These are phyloP conservation scores for Auriscalpium microsporum DNA, from an alignment of 768 basidiomycete genomes.

Conservation along the genomic window DNA sequence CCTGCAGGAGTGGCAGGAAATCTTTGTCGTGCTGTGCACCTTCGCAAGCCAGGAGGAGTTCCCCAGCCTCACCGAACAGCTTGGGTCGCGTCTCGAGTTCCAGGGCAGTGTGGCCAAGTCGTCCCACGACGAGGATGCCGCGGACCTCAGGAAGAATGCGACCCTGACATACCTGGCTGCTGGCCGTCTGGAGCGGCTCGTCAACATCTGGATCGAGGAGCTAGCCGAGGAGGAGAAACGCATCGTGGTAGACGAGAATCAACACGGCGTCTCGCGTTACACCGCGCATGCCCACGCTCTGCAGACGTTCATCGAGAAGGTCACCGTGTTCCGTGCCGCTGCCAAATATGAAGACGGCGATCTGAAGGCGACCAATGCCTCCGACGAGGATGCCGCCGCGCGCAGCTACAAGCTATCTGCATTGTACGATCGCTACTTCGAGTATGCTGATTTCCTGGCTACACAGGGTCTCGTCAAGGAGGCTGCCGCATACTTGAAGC, in stretches of 20 bases:
- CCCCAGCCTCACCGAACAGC: conserved; percentile 77
- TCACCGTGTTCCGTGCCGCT: conserved; percentile 86
- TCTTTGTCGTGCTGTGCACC: conserved; percentile 93
- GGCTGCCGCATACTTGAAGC: conserved; percentile 68
- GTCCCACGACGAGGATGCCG: conserved; percentile 36
- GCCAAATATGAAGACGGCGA: conserved; percentile 74
- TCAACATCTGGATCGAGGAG: conserved; percentile 90
- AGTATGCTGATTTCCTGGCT: conserved; percentile 89
- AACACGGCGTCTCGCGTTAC: conserved; percentile 48
- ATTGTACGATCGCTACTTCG: conserved; percentile 89
- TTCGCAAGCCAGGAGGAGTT: conserved; percentile 86
- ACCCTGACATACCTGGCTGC: conserved; percentile 92
- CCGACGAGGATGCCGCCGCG: conserved; percentile 33
- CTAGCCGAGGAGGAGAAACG: conserved; percentile 73
- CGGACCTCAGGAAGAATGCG: conserved; percentile 73
- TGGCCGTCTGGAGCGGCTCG: conserved; percentile 75
- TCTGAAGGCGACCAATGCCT: conserved; percentile 32
- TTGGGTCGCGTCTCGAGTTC: conserved; percentile 86
- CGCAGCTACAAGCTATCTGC: conserved; percentile 75
- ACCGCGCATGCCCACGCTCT: conserved; percentile 78
- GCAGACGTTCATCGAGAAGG: conserved; percentile 94
- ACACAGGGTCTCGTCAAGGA: conserved; percentile 84
- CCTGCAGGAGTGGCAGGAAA: conserved; percentile 89
- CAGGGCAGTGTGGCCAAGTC: conserved; percentile 55
- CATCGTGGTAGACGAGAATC: conserved; percentile 32